Evolutionary conservation across 305 asterid genomes (phyloP).

Genomic region (Rubia tinctorum): DNA sequence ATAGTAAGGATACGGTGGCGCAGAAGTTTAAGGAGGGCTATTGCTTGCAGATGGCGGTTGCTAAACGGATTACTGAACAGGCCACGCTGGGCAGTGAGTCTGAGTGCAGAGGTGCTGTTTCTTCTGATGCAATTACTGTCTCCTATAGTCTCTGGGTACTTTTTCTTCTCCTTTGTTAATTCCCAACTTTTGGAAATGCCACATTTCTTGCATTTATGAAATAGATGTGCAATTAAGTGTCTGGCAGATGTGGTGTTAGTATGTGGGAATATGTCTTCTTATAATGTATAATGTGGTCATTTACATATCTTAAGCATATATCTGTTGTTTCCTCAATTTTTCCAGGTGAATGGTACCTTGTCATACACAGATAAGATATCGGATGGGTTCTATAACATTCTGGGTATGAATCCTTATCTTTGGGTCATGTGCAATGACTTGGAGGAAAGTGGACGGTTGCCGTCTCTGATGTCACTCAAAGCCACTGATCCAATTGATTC

Average conservation of each 20-base stretch:
- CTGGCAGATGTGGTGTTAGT: too few relatives aligned
- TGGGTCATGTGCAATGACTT: conserved; percentile 85
- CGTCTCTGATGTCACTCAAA: conserved; percentile 63
- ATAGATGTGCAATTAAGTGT: too few relatives aligned
- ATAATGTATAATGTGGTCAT: neutral
- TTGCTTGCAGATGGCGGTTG: conserved; percentile 61
- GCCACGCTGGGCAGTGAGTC: conserved; percentile 54
- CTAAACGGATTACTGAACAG: conserved; percentile 58
- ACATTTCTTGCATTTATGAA: neutral
- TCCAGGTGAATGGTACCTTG: conserved; percentile 83
- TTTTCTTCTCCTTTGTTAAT: neutral
- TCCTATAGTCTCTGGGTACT: conserved; percentile 85
- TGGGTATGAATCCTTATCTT: conserved; percentile 87
- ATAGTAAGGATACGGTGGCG: conserved; percentile 21
- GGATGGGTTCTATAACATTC: conserved; percentile 84
- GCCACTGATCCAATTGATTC: conserved; percentile 59
- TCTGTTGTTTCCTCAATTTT: conserved; percentile 2
- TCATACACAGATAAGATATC: conserved; percentile 76
- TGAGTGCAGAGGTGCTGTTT: conserved; percentile 38
- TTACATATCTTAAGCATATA: neutral
- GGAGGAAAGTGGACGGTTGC: conserved; percentile 71
- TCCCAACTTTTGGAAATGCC: neutral
- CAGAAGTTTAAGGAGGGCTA: conserved; percentile 61
- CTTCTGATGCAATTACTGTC: conserved; percentile 56
- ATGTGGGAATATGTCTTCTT: too few relatives aligned